phyloP scores from a whole-genome alignment of 83 land plant species.

The Larix sibirica region DNA sequence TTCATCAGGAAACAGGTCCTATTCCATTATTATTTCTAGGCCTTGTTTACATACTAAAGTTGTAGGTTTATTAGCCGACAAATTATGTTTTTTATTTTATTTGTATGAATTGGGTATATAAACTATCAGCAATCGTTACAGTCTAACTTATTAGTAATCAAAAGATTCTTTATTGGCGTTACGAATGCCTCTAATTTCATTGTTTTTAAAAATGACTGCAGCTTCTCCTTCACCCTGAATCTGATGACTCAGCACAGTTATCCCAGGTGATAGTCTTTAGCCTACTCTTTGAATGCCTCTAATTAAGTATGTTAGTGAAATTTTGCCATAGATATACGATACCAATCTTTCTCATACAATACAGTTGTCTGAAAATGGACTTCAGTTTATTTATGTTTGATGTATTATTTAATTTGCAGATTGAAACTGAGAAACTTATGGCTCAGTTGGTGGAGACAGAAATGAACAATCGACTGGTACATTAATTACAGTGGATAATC shows the following conservation, averaged over 20 bases:
- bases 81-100: too few relatives aligned
- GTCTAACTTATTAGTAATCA: background rate
- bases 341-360: background rate
- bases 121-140: too few relatives aligned
- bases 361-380: background rate
- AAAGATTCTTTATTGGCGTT: background rate
- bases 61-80: background rate
- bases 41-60: background rate
- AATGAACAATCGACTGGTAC: slow-evolving; percentile 85
- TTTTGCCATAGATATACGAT: background rate
- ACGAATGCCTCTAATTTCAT: slow-evolving; percentile 2
- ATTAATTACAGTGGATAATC: background rate
- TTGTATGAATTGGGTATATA: too few relatives aligned
- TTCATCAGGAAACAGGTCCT: slow-evolving; percentile 89
- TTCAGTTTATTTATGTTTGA: background rate
- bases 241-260: slow-evolving; percentile 93
- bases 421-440: slow-evolving; percentile 96
- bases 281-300: background rate
- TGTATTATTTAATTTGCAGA: slow-evolving; percentile 43
- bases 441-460: slow-evolving; percentile 97
- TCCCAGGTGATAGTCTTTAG: slow-evolving; percentile 69
- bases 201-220: slow-evolving; percentile 32
- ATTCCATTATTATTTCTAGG: background rate
- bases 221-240: slow-evolving; percentile 93
- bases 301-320: background rate